phyloP scores from a whole-genome alignment of 768 basidiomycete genomes.

The Agaricus sinodeliciosus region DNA sequence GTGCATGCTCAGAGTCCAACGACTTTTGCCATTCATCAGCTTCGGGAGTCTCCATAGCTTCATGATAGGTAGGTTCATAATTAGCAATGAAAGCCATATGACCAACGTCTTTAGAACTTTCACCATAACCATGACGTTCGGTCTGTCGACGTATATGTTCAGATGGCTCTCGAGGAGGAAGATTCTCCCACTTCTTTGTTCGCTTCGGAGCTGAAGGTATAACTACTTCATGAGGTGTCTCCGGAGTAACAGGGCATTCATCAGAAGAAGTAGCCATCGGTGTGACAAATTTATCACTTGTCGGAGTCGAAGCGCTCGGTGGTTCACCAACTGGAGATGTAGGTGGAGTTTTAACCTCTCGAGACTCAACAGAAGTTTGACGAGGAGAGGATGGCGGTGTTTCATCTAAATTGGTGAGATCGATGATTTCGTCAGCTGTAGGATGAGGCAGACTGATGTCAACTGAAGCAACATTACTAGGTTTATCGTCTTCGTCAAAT shows the following conservation, averaged over 20 bases:
- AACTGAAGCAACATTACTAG: neutral
- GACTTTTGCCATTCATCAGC: constrained; percentile 12
- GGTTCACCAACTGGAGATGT: no score
- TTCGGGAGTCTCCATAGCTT: neutral
- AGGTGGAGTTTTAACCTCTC: no score
- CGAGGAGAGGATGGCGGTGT: no score
- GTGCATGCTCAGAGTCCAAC: constrained; percentile 9
- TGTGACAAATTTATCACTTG: no score
- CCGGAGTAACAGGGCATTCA: no score
- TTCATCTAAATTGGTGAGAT: no score
- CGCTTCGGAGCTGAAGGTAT: no score
- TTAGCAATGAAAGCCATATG: constrained; percentile 7
- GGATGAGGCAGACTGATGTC: neutral
- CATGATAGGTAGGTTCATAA: neutral
- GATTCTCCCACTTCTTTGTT: constrained; percentile 5
- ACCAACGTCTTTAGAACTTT: no score
- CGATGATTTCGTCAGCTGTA: no score
- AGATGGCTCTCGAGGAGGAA: constrained; percentile 1
- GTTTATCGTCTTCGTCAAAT: neutral
- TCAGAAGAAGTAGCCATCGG: constrained; percentile 30
- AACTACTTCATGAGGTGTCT: constrained; percentile 24
- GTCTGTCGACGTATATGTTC: neutral
- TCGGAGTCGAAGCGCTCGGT: constrained; percentile 22
- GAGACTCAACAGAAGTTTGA: no score
- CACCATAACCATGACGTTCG: neutral